These are phyloP conservation scores for Rhizopogon rudus DNA, from an alignment of 768 basidiomycete genomes.

Conservation along the genomic window DNA sequence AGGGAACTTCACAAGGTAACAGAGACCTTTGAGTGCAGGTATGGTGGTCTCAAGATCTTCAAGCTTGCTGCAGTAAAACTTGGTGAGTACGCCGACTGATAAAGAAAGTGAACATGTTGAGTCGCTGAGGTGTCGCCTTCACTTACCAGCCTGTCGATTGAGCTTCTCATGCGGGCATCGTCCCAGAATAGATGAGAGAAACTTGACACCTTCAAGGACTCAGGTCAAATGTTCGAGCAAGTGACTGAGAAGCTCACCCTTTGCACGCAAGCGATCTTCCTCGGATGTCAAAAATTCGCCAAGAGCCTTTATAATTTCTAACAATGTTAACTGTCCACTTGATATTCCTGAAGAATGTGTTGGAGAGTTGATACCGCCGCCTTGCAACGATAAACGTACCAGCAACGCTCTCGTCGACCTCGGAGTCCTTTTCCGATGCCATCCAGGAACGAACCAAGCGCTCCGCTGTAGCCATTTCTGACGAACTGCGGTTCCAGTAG, in stretches of 20 bases:
- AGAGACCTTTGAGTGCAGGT: conserved; percentile 74
- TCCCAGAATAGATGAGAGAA: conserved; percentile 70
- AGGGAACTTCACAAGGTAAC: conserved; percentile 56
- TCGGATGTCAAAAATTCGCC: conserved; percentile 88
- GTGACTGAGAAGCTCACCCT: conserved; percentile 48
- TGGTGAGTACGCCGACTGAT: conserved; percentile 73
- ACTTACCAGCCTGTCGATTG: conserved; percentile 78
- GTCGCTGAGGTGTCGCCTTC: not conserved
- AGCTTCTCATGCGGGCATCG: conserved; percentile 57
- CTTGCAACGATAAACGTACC: conserved; percentile 37
- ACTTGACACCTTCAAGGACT: conserved; percentile 62
- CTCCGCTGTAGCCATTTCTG: conserved; percentile 37
- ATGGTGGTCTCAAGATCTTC: conserved; percentile 83
- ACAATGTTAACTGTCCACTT: conserved; percentile 50
- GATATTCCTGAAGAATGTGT: conserved; percentile 39
- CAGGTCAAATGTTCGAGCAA: not conserved
- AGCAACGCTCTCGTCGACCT: conserved; percentile 52
- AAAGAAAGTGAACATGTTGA: conserved; percentile 1
- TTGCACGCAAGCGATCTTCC: conserved; percentile 69
- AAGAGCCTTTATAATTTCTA: conserved; percentile 80
- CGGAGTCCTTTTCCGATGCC: conserved; percentile 53
- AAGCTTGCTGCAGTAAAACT: conserved; percentile 83
- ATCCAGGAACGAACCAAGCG: conserved; percentile 71
- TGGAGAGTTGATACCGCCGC: conserved; percentile 31
- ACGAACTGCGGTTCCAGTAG: not conserved